These are phyloP conservation scores for Penicillium paxilli DNA, from an alignment of 495 filamentous ascomycete species.

Conservation along the genomic window DNA sequence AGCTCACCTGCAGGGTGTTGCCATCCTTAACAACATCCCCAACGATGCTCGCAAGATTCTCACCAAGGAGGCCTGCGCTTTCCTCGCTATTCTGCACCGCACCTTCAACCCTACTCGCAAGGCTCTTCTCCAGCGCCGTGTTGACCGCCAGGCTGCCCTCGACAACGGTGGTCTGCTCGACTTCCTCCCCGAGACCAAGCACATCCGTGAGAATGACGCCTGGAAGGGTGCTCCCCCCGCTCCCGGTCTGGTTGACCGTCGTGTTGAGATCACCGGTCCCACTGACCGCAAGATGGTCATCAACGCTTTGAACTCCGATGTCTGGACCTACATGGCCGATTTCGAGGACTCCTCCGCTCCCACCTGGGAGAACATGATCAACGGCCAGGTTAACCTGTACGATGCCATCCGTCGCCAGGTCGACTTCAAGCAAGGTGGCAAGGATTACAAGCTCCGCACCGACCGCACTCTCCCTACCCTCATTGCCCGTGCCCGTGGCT, in stretches of 20 bases:
- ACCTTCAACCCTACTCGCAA: constrained; percentile 93
- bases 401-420: constrained; percentile 93
- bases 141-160: constrained; percentile 87
- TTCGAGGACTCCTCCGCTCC: constrained; percentile 98
- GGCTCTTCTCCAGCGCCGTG: constrained; percentile 81
- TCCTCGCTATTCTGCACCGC: constrained; percentile 90
- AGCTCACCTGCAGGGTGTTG: constrained; percentile 80
- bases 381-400: constrained; percentile 97
- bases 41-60: constrained; percentile 87
- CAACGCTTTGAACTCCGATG: constrained; percentile 94
- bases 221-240: constrained; percentile 96
- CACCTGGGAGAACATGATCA: constrained; percentile 99
- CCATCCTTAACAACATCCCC: constrained; percentile 74
- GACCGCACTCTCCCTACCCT: constrained; percentile 78
- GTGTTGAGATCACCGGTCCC: constrained; percentile 98
- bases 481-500: constrained; percentile 84
- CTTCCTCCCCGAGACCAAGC: constrained; percentile 94
- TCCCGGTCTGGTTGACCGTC: constrained; percentile 87
- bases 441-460: constrained; percentile 96
- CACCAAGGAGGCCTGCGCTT: constrained; percentile 85
- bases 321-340: constrained; percentile 99
- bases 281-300: constrained; percentile 99
- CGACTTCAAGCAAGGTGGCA: constrained; percentile 93
- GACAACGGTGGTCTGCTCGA: constrained; percentile 90
- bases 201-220: constrained; percentile 90